phyloP scores from a whole-genome alignment of 139 green algal genomes.

The Zygnema cylindricum region DNA sequence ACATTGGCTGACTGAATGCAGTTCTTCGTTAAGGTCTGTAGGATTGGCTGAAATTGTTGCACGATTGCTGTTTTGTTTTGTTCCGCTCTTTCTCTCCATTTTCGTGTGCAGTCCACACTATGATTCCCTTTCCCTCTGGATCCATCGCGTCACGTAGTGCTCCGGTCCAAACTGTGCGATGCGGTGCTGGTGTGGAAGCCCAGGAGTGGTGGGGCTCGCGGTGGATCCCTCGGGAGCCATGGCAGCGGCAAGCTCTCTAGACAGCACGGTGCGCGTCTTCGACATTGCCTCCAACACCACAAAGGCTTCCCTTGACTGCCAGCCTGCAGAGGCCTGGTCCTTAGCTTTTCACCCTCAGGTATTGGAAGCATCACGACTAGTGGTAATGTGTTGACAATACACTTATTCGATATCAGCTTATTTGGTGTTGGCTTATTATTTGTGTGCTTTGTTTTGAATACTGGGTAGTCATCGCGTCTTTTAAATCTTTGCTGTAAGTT shows the following conservation, averaged over 20 bases:
- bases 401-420: background rate
- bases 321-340: slow-evolving; percentile 85
- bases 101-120: background rate
- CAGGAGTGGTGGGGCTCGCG: slow-evolving; percentile 77
- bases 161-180: background rate
- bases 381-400: too few relatives aligned
- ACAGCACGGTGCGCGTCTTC: slow-evolving; percentile 84
- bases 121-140: background rate
- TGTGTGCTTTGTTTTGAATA: slow-evolving; percentile 1
- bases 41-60: background rate
- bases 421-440: background rate
- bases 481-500: too few relatives aligned
- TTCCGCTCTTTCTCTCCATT: background rate
- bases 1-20: background rate
- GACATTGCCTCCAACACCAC: slow-evolving; percentile 64
- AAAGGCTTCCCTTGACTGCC: slow-evolving; percentile 74
- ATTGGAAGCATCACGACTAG: too few relatives aligned
- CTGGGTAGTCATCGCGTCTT: background rate
- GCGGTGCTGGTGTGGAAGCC: background rate
- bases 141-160: background rate
- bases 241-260: slow-evolving; percentile 79
- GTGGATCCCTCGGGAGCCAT: slow-evolving; percentile 73
- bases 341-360: slow-evolving; percentile 75
- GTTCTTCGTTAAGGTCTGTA: background rate
- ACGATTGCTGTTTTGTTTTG: background rate